Percentiles rank a stretch among this genome's conserved stretches.
phyloP scores from a whole-genome alignment of 257 asterid genomes.

The Cynanchum wilfordii region DNA sequence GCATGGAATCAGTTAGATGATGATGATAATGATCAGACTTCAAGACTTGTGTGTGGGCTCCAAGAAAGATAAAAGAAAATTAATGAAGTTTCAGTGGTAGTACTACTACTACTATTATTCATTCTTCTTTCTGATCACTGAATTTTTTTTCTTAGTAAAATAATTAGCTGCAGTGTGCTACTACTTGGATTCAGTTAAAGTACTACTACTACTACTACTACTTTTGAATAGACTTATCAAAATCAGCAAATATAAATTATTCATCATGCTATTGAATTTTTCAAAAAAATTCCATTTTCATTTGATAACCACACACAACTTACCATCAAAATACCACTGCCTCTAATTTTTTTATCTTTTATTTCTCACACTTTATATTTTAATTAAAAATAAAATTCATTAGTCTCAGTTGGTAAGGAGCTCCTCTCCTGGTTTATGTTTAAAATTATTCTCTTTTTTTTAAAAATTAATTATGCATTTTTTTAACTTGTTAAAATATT shows the following conservation, averaged over 20 bases:
- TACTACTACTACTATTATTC: not conserved
- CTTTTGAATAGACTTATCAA: not conserved
- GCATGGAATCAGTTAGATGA: conserved; percentile 11
- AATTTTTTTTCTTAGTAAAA: not conserved
- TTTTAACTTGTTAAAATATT: too few species aligned
- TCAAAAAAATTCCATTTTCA: too few species aligned
- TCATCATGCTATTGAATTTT: too few species aligned
- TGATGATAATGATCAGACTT: conserved; percentile 13
- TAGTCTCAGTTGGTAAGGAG: too few species aligned
- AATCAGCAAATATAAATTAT: not conserved
- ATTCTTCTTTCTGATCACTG: not conserved
- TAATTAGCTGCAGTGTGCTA: not conserved
- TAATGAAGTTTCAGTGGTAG: not conserved
- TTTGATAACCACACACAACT: too few species aligned
- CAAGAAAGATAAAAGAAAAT: not conserved
- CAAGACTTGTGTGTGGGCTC: conserved; percentile 5
- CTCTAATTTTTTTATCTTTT: too few species aligned
- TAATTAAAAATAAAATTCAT: too few species aligned
- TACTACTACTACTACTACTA: not conserved
- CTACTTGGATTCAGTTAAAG: not conserved
- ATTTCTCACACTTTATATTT: too few species aligned
- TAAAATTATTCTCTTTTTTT: too few species aligned
- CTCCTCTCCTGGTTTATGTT: too few species aligned
- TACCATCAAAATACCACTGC: too few species aligned
- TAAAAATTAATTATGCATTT: too few species aligned